Conservation (phyloP, 495 filamentous ascomycete species). For the Staphylotrichum longicolle region DNA sequence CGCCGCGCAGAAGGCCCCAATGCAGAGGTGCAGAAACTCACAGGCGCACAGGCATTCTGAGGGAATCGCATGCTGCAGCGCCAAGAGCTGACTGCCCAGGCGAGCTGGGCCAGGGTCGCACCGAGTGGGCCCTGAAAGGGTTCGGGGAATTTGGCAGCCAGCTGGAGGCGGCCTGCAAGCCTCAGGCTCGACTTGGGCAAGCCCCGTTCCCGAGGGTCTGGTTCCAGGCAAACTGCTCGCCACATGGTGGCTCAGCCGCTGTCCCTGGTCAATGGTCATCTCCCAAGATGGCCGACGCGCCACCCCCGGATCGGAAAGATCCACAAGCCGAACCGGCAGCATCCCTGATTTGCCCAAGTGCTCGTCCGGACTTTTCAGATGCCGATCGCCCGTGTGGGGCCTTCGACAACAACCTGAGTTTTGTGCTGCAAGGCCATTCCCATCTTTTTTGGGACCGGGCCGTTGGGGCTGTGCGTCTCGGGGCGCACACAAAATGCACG, state of each 20-base stretch:
- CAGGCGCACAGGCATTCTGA: background rate
- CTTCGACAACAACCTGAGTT: no score
- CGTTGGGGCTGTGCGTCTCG: constrained; percentile 5
- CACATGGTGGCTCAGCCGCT: constrained; percentile 21
- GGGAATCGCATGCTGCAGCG: background rate
- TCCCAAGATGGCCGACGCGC: no score
- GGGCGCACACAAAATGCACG: constrained; percentile 13
- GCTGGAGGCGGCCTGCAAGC: constrained; percentile 20
- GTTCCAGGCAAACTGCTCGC: constrained; percentile 18
- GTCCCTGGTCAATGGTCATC: no score
- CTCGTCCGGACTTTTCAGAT: background rate
- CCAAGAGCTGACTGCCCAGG: constrained; percentile 8
- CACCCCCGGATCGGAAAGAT: background rate
- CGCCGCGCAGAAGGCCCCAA: background rate
- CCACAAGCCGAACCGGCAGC: constrained; percentile 15
- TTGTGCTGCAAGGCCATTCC: no score
- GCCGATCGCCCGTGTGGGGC: background rate
- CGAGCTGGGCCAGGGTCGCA: no score
- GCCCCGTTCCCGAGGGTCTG: constrained; percentile 28
- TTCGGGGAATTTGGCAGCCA: constrained; percentile 12
- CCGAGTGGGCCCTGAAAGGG: background rate
- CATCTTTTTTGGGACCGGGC: background rate
- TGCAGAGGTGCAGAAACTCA: background rate
- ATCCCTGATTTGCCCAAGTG: background rate
- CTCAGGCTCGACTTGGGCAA: constrained; percentile 15